Evolutionary conservation across 1,284 basidiomycete genomes (phyloP).

Genomic region (Trametes polyzona): DNA sequence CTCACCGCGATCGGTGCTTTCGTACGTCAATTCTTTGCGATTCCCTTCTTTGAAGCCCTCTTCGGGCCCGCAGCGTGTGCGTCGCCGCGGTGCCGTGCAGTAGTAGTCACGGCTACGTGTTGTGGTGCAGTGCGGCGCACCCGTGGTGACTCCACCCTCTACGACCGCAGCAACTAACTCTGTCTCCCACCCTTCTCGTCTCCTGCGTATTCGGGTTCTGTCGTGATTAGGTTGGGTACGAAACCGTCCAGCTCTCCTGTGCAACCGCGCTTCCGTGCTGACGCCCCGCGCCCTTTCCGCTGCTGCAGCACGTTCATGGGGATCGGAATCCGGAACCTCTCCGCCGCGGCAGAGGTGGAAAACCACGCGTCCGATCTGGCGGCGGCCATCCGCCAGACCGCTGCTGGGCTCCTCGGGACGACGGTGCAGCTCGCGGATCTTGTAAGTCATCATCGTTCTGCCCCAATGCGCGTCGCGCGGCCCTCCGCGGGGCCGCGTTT

Average conservation of each 20-base stretch:
- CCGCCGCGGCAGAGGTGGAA: slow-evolving; percentile 49
- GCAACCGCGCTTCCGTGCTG: slow-evolving; percentile 3
- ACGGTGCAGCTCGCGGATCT: slow-evolving; percentile 78
- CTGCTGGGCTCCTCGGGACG: slow-evolving; percentile 79
- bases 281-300: no score
- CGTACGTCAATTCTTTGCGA: slow-evolving; percentile 51
- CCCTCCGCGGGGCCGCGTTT: no score
- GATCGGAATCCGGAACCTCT: slow-evolving; percentile 80
- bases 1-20: slow-evolving; percentile 88
- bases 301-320: slow-evolving; percentile 81
- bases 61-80: slow-evolving; percentile 1
- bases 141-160: background rate
- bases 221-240: slow-evolving; percentile 32
- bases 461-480: slow-evolving; percentile 16
- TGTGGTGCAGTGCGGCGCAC: no score
- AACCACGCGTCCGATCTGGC: slow-evolving; percentile 59
- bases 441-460: slow-evolving; percentile 42
- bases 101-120: no score
- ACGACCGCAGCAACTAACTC: slow-evolving; percentile 1
- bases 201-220: slow-evolving; percentile 6
- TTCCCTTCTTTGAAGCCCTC: no score
- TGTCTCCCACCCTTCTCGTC: no score
- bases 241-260: background rate
- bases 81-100: background rate
- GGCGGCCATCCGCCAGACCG: slow-evolving; percentile 70